Percentiles rank a stretch among this genome's conserved stretches.
Evolutionary conservation across 164 flowering plant genomes (phyloP).

Genomic region (Macadamia integrifolia): DNA sequence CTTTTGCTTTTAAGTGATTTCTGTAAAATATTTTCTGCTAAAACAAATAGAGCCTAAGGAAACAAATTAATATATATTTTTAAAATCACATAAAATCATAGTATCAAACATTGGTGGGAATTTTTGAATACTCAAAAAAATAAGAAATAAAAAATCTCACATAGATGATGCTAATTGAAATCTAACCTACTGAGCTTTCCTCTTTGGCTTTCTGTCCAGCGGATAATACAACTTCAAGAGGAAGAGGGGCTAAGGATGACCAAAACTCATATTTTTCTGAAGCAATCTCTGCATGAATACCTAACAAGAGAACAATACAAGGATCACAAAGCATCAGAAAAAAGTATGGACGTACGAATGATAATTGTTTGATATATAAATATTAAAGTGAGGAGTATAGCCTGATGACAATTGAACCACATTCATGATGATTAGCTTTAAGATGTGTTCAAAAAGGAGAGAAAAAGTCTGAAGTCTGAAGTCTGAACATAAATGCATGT

Average conservation of each 20-base stretch:
- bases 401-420: too few species aligned
- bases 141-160: not conserved
- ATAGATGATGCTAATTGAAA: not conserved
- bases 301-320: slow-evolving; percentile 25
- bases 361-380: not conserved
- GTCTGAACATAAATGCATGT: too few species aligned
- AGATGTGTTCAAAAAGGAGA: too few species aligned
- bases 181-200: slow-evolving; percentile 40
- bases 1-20: too few species aligned
- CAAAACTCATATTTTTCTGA: slow-evolving; percentile 59
- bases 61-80: not conserved
- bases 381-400: not conserved
- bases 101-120: not conserved
- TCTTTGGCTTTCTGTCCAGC: slow-evolving; percentile 85
- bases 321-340: not conserved
- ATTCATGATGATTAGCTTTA: too few species aligned
- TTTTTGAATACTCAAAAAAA: too few species aligned
- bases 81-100: not conserved
- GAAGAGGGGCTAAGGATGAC: slow-evolving; percentile 83
- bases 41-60: not conserved
- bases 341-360: not conserved
- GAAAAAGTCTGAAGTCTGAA: too few species aligned
- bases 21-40: too few species aligned
- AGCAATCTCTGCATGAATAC: slow-evolving; percentile 75
- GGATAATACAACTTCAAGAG: slow-evolving; percentile 70